Percentiles rank a stretch among this genome's conserved stretches.
These are phyloP conservation scores for Phylloporus rhodoxanthus DNA, from an alignment of 768 basidiomycete species.

Conservation along the genomic window DNA sequence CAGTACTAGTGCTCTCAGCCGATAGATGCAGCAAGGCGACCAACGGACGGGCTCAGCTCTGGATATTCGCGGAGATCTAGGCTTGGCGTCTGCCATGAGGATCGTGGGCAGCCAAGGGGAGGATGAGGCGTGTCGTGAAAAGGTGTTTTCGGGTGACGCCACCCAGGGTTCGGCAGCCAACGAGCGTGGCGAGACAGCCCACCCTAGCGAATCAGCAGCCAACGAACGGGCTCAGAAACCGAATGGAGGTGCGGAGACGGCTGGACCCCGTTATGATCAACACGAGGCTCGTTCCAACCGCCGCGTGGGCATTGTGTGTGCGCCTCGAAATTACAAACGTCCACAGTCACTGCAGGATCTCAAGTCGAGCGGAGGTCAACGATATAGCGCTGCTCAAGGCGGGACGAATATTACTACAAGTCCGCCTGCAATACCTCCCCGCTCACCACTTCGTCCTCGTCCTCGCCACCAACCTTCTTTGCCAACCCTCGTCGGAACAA, in stretches of 20 bases:
- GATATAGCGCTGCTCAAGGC: conserved; percentile 10
- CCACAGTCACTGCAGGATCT: conserved; percentile 27
- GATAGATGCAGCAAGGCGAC: neutral
- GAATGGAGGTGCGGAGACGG: conserved; percentile 18
- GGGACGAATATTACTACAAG: neutral
- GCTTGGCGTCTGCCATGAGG: conserved; percentile 21
- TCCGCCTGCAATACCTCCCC: conserved; percentile 28
- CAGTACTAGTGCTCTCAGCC: neutral
- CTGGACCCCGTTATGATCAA: conserved; percentile 16
- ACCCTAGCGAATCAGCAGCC: conserved; percentile 2
- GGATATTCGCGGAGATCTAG: conserved; percentile 20
- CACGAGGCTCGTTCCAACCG: conserved; percentile 35
- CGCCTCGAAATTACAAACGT: conserved; percentile 33
- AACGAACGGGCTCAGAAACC: conserved; percentile 1
- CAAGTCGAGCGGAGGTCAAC: conserved; percentile 12
- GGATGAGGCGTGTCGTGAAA: conserved; percentile 21
- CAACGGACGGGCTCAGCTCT: neutral
- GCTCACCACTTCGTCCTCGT: conserved; percentile 29
- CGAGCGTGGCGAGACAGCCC: neutral
- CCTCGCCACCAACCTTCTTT: conserved; percentile 7
- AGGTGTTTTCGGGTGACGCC: conserved; percentile 18
- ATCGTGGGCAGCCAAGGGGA: conserved; percentile 18
- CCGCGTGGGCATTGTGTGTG: conserved; percentile 41
- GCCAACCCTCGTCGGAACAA: conserved; percentile 10
- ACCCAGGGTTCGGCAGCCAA: conserved; percentile 11